Base-by-base conservation (phyloP, 495 filamentous ascomycete genomes). In the Daldinia childiae region DNA sequence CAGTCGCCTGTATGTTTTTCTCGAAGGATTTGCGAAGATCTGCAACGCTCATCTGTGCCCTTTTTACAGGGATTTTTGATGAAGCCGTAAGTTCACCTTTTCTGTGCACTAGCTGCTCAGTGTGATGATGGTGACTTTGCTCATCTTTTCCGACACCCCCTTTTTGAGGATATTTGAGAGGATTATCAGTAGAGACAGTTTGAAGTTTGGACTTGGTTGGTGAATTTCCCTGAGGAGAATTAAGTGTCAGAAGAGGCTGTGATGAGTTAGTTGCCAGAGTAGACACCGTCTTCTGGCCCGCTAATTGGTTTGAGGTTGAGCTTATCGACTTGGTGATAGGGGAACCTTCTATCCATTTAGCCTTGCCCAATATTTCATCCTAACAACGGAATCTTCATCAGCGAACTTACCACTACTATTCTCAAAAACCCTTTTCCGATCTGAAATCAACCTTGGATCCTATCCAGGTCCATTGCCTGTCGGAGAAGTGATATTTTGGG, bases 21-120 rank as follows among this genome's bases (percentile, higher is more conserved):
- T 82, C 78, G 32, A 81, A 81, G 3, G 77, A 76, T 65, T 71
- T 63, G 7, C 78, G 75, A 56, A 81, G 70, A 62, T 81, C 76
- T 32, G 79, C 75, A 32, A 82, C 79, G 36, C 79, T 82, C 43
- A 64, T 68, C 41, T 68, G 77, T 43, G 74, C 70, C n/a, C 48
- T 71, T 26, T 63, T 71, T 6, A 66, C 21, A 11, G 51, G 56
- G n/a, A 41, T 68, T 6, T 19, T 41, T 1, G 63, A 55, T 24
- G 50, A 26, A 36, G 54, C 54, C 36, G 4, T 43, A 26, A 45
- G n/a, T 2, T 36, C 39, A 11, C 24, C 11, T 11, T 58, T 59
- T 15, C 21, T 52, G 4, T 24, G 30, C 24, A 43, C 17, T 14
- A 38, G 24, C 14, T 51, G 54, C n/a, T 71, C 32, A 14, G 29